Evolutionary conservation across 371 early-diverging fungal species (phyloP), one percentile per base, ranked within the genome.

Genomic region (Mortierella sp.): DNA sequence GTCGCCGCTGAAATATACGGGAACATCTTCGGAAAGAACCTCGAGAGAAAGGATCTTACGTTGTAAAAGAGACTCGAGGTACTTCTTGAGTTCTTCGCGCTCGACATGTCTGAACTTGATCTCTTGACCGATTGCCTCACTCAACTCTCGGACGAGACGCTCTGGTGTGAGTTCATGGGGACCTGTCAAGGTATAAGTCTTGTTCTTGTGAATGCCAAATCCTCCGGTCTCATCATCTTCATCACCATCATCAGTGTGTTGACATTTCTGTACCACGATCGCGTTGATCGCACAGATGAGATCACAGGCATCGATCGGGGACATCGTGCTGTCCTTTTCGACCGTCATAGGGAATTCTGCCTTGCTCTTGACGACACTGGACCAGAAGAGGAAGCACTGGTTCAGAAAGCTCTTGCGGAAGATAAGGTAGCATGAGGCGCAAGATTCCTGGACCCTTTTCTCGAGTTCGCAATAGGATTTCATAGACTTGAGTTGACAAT

Each of bases 151-250:
- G 39, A 48, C 52, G 8, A 72, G 8, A 19, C 26, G 12, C 44
- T 72, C 55, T 11, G 50, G 23, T 0, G 66, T 72, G 46, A 66
- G 30, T 44, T 51, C 47, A n/a, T 53, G 11, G 4, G 73, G 73
- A 0, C 73, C 73, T 4, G 73, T 72, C 59, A 72, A 23, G 8
- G 54, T 66, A 49, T 61, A 72, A 46, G 37, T 55, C 55, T 66
- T 72, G 59, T 66, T 66, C 42, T 42, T 50, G 46, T 62, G 55
- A 9, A 30, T 26, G 4, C 53, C 58, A 39, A 56, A 61, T 4
- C 43, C 28, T n/a, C 42, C 30, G n/a, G 19, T n/a, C 15, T 30
- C 27, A 19, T 34, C 6, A 23, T 28, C 24, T 6, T 23, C 17
- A 28, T 21, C 41, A 0, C 12, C 17, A 2, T 24, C n/a, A 19